A percentile compares a stretch with the other conserved stretches of the same genome.
These are phyloP conservation scores for Amanita thiersii DNA, from an alignment of 768 basidiomycete species.

Conservation along the genomic window DNA sequence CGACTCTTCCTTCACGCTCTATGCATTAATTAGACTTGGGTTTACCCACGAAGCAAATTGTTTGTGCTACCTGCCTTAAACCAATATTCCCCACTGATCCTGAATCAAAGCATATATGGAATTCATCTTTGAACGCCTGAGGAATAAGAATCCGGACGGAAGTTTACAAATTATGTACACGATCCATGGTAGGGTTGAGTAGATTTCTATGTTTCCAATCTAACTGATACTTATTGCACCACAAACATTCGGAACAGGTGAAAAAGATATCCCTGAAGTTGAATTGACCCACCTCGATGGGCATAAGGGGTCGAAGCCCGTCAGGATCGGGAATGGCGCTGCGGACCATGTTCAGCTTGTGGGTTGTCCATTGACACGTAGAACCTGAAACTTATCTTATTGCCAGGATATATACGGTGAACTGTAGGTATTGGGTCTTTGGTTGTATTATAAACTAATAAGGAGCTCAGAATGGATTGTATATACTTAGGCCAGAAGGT, in stretches of 20 bases:
- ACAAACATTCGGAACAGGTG: conserved; percentile 29
- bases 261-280: conserved; percentile 76
- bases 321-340: conserved; percentile 93
- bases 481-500: conserved; percentile 95
- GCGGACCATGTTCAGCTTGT: conserved; percentile 90
- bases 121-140: conserved; percentile 79
- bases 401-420: conserved; percentile 93
- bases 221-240: conserved; percentile 5
- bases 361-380: conserved; percentile 13
- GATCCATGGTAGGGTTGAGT: conserved; percentile 63
- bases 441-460: conserved; percentile 2
- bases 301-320: conserved; percentile 78
- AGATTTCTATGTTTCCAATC: background rate
- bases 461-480: conserved; percentile 71
- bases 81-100: conserved; percentile 4
- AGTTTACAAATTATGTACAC: conserved; percentile 97
- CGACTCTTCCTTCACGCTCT: conserved; percentile 94
- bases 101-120: conserved; percentile 67
- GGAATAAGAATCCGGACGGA: conserved; percentile 82
- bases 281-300: conserved; percentile 85
- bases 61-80: conserved; percentile 18
- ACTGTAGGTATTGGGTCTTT: conserved; percentile 38
- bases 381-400: conserved; percentile 1
- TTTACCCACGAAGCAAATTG: conserved; percentile 91
- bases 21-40: conserved; percentile 87